phyloP scores from a whole-genome alignment of 192 early-diverging fungal genomes.

The Geranomyces michiganensis region DNA sequence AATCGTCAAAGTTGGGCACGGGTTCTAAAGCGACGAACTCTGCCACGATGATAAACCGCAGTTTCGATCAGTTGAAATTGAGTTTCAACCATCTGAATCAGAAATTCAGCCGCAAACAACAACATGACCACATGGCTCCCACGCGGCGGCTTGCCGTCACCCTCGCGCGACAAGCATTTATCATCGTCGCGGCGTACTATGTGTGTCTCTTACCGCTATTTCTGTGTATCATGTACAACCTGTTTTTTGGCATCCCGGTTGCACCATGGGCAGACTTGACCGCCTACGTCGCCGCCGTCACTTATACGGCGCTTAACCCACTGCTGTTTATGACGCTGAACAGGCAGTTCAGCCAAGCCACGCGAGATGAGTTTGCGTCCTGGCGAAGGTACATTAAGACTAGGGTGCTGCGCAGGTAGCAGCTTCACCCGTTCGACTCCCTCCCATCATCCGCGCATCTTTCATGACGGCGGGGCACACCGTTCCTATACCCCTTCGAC shows the following conservation, averaged over 20 bases:
- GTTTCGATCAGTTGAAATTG: too few species aligned
- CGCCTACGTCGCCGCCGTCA: slow-evolving; percentile 8
- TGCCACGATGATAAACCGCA: too few species aligned
- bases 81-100: too few species aligned
- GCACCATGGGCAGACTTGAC: slow-evolving; percentile 10
- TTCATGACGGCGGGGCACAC: too few species aligned
- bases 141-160: too few species aligned
- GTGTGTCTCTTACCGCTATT: neutral
- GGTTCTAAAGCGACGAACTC: too few species aligned
- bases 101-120: too few species aligned
- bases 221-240: slow-evolving; percentile 11
- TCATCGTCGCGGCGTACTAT: slow-evolving; percentile 17
- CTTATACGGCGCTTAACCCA: slow-evolving; percentile 2
- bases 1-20: too few species aligned
- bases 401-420: neutral
- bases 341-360: neutral
- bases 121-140: too few species aligned
- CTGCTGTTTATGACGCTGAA: slow-evolving; percentile 21
- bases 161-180: slow-evolving; percentile 14
- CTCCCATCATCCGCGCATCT: too few species aligned
- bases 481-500: too few species aligned
- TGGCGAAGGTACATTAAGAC: neutral
- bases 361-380: neutral
- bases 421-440: too few species aligned
- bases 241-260: neutral